Evolutionary conservation across 2,329 filamentous ascomycete species (phyloP), one percentile per base, ranked within the genome.

Genomic region (Elsinoe fawcettii): DNA sequence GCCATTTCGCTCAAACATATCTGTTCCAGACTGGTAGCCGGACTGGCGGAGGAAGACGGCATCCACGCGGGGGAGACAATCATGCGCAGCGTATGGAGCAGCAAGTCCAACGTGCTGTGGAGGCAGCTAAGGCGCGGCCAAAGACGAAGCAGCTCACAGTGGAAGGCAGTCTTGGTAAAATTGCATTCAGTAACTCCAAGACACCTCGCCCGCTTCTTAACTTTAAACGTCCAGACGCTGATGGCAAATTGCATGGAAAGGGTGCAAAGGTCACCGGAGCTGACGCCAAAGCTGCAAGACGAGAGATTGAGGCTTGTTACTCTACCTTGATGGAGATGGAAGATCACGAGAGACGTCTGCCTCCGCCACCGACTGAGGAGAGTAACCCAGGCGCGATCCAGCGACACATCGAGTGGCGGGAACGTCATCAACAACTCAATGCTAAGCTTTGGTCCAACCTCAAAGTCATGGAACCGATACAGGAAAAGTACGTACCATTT

Each of bases 31-130:
- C 92, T 2, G 92, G 92, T 25, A 88, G 86, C 63, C 85, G 91
- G 18, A 84, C 90, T 63, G 86, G 87, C 56, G 83, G 81, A 41
- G 81, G 83, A 67, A 75, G 90, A 61, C 83, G 90, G 62, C 84
- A 93, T 64, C 84, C 85, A 60, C 82, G 90, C 59, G 89, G 87
- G 43, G 90, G 89, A 16, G 93, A 99, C 70, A 99, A 96, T 69
- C 93, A 99, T 68, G 89, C 97, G 75, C 93, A 97, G 70, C 86
- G 93, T 57, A 99, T 99, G 93, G 92, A 99, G 72, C 93, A 99
- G 72, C 93, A 99, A 72, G 95, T 99, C 11, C 92, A 96, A 70
- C 85, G 93, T 58, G 93, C 93, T 22, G 93, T 99, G 0, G 93
- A 99, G 69, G 93, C 93, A 1, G 93, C 93, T 55, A 99, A 97